These are phyloP conservation scores for Sporothrix luriei DNA, from an alignment of 2,329 filamentous ascomycete species.

Conservation along the genomic window DNA sequence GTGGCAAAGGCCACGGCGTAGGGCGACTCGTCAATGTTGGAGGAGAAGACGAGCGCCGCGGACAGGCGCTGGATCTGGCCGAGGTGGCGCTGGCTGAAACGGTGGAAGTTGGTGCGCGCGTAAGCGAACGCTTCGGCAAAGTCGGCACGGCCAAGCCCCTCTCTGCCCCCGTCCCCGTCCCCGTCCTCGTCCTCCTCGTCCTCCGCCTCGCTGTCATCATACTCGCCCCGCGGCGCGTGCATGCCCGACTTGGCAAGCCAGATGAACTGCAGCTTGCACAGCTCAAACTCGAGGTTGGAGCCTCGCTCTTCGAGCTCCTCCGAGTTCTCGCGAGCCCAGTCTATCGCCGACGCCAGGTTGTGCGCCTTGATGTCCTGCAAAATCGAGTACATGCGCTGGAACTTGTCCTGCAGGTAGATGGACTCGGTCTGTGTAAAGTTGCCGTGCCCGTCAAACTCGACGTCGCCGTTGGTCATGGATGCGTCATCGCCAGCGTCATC, in stretches of 20 bases:
- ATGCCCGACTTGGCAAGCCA: constrained; percentile 70
- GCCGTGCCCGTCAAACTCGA: constrained; percentile 38
- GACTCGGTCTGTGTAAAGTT: constrained; percentile 59
- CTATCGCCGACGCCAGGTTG: constrained; percentile 80
- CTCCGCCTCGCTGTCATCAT: constrained; percentile 54
- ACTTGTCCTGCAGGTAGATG: constrained; percentile 73
- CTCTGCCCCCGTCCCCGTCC: constrained; percentile 56
- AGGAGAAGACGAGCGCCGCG: constrained; percentile 75
- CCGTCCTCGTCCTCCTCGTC: constrained; percentile 57
- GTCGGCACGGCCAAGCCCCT: constrained; percentile 36
- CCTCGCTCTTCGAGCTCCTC: constrained; percentile 73
- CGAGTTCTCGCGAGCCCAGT: constrained; percentile 77
- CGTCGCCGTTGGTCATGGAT: constrained; percentile 38
- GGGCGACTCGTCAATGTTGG: constrained; percentile 74
- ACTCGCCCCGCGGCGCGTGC: constrained; percentile 41
- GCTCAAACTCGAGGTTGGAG: constrained; percentile 93
- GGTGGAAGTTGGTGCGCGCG: constrained; percentile 70
- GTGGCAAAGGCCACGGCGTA: constrained; percentile 80
- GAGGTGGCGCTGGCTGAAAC: constrained; percentile 74
- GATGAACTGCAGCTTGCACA: constrained; percentile 85
- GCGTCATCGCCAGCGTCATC: constrained; percentile 29
- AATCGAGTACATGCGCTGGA: constrained; percentile 88
- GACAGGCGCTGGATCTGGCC: constrained; percentile 79
- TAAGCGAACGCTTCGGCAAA: constrained; percentile 66
- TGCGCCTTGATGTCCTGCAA: constrained; percentile 73